A percentile compares a stretch with the other conserved stretches of the same genome.
Evolutionary conservation across 352 stramenopile genomes (phyloP).

Genomic region (Phytopythium mirpurense): DNA sequence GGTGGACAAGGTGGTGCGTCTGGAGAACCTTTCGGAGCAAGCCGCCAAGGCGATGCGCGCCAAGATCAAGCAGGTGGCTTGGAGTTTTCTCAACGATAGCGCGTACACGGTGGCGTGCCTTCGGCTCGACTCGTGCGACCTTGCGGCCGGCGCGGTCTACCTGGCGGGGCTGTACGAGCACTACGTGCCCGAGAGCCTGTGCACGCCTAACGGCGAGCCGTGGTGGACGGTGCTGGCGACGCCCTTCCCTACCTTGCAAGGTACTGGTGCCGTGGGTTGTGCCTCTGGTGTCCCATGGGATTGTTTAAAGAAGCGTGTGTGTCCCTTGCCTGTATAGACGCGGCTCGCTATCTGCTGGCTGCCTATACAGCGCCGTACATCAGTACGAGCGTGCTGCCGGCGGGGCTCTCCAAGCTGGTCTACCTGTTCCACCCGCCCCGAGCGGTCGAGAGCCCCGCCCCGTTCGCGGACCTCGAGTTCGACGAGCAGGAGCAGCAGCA

Average conservation of each 20-base stretch:
- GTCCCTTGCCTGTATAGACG: conserved; percentile 57
- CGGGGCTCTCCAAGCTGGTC: conserved; percentile 69
- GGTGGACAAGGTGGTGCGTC: conserved; percentile 72
- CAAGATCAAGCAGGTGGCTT: conserved; percentile 84
- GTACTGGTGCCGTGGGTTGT: conserved; percentile 36
- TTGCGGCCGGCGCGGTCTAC: conserved; percentile 80
- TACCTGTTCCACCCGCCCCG: conserved; percentile 63
- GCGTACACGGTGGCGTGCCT: conserved; percentile 83
- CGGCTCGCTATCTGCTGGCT: conserved; percentile 67
- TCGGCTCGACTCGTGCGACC: conserved; percentile 53
- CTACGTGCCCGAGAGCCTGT: conserved; percentile 59
- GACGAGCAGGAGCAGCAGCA: conserved; percentile 34
- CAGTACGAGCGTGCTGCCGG: conserved; percentile 62
- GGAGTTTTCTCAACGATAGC: conserved; percentile 88
- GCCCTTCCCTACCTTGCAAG: conserved; percentile 73
- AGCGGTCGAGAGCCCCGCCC: conserved; percentile 42
- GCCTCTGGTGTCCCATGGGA: conserved; percentile 39
- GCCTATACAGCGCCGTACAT: conserved; percentile 80
- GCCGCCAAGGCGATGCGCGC: conserved; percentile 50
- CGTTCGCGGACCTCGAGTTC: conserved; percentile 35
- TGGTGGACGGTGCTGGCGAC: conserved; percentile 73
- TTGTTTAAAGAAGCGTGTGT: conserved; percentile 64
- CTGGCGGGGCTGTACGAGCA: conserved; percentile 81
- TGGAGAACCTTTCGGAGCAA: conserved; percentile 49
- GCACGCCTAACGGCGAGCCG: conserved; percentile 42